Conservation (phyloP, 192 early-diverging fungal genomes). For the Kickxella alabastrina region DNA sequence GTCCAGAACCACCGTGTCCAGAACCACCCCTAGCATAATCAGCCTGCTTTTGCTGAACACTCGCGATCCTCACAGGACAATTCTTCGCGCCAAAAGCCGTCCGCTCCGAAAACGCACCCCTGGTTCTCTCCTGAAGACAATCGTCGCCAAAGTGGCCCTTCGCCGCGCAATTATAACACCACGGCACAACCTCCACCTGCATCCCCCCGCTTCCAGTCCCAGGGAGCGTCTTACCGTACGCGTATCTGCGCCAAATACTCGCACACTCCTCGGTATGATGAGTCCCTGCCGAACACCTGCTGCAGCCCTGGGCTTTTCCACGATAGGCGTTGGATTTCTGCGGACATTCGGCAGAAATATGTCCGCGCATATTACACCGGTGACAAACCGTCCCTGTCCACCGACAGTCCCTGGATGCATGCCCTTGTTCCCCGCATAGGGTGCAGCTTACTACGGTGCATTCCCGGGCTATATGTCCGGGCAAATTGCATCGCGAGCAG, state of each 20-base stretch:
- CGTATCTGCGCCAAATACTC: slow-evolving; percentile 45
- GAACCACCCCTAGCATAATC: too few relatives aligned
- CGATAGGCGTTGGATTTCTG: slow-evolving; percentile 5
- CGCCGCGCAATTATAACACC: slow-evolving; percentile 47
- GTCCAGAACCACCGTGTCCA: too few relatives aligned
- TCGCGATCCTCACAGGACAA: slow-evolving; percentile 32
- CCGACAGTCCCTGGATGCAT: slow-evolving; percentile 36
- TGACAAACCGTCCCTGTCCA: slow-evolving; percentile 40
- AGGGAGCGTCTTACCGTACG: slow-evolving; percentile 1
- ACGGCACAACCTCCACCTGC: slow-evolving; percentile 33
- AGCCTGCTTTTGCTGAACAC: too few relatives aligned
- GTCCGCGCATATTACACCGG: slow-evolving; percentile 46
- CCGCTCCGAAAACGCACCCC: slow-evolving; percentile 14
- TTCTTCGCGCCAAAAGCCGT: slow-evolving; percentile 31
- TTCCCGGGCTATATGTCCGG: slow-evolving; percentile 43
- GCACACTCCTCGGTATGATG: slow-evolving; percentile 47
- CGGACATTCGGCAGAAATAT: slow-evolving; percentile 37
- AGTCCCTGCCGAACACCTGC: slow-evolving; percentile 15
- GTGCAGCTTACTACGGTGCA: slow-evolving; percentile 34
- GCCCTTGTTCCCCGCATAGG: slow-evolving; percentile 38
- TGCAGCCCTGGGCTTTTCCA: slow-evolving; percentile 4
- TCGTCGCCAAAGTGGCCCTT: slow-evolving; percentile 46
- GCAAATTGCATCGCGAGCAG: slow-evolving; percentile 31
- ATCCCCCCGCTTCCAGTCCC: too few relatives aligned
- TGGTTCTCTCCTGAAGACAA: slow-evolving; percentile 8